phyloP scores from a whole-genome alignment of 495 filamentous ascomycete species.

The Cercophora newfieldiana region DNA sequence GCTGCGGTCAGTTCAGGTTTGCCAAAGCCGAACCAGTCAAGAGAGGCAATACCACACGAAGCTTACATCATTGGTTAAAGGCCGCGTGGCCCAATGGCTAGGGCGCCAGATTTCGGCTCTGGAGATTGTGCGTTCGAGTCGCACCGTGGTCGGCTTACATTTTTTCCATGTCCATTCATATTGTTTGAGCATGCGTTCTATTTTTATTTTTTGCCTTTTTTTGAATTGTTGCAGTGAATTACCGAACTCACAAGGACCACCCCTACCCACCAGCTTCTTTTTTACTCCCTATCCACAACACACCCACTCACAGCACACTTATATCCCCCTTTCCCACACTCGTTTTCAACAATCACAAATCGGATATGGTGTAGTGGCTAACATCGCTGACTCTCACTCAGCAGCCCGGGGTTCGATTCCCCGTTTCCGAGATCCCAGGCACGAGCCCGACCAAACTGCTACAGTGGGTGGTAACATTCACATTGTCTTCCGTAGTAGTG shows the following conservation, averaged over 20 bases:
- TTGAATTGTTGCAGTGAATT: no score
- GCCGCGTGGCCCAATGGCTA: constrained; percentile 7
- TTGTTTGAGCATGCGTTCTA: background rate
- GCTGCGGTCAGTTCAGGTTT: no score
- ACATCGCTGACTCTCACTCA: constrained; percentile 9
- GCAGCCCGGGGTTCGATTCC: constrained; percentile 8
- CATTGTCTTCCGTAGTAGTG: background rate
- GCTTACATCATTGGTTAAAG: background rate
- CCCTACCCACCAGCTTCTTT: background rate
- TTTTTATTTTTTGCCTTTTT: background rate
- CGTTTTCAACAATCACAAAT: background rate
- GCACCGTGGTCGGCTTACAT: background rate
- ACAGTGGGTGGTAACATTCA: background rate
- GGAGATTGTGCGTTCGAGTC: constrained; percentile 8
- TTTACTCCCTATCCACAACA: background rate
- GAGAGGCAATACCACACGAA: background rate
- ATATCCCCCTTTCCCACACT: no score
- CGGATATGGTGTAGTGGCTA: constrained; percentile 11
- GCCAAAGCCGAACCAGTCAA: background rate
- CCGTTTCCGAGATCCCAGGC: constrained; percentile 1
- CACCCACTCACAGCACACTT: no score
- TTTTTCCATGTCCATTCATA: background rate
- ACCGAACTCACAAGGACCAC: background rate
- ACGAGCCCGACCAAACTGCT: background rate
- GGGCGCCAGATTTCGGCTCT: constrained; percentile 7